Evolutionary conservation across 2,329 filamentous ascomycete species (phyloP), one percentile per base, ranked within the genome.

Genomic region (Alternaria arborescens): DNA sequence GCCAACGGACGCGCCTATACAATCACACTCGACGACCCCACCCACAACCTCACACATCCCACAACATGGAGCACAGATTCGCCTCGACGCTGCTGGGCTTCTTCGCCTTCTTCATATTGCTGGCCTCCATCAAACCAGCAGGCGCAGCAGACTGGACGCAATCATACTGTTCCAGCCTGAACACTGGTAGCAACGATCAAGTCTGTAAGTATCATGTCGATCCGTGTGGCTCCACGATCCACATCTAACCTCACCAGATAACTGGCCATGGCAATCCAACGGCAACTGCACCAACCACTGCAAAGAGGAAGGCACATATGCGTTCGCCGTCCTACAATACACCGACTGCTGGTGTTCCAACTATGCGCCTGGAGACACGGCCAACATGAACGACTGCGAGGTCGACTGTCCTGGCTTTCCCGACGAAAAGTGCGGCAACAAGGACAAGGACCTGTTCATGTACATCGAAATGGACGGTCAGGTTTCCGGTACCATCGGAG

Each of bases 281-380:
- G 91, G 91, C 30, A 83, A 88, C 12, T 94, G 91, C 74, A 79
- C 82, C 51, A 80, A 86, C 50, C 83, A 83, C 50, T 94, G 91
- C 78, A 69, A 77, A 26, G 71, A 73, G 20, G 67, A 82, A 16
- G 71, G 63, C 51, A 64, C 60, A 30, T 91, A 83, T 65, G 90
- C 91, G 40, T 91, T 89, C 63, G 90, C 89, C 65, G 82, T 94
- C 48, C 81, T 93, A 1, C 85, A 92, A 68, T 83, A 79, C 16
- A 81, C 86, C 32, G 77, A 83, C 52, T 94, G 91, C 74, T 94
- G 90, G 90, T 94, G 91, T 75, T 89, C 89, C 38, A 85, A 93
- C 74, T 88, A 88, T 70, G 83, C 83, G 2, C 91, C 91, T 8
- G 74, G 73, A 20, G 68, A 77, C 6, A 77, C 80, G 60, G 54